A percentile compares a stretch with the other conserved stretches of the same genome.
These are phyloP conservation scores for Pleurotus giganteus DNA, from an alignment of 768 basidiomycete genomes.

Conservation along the genomic window DNA sequence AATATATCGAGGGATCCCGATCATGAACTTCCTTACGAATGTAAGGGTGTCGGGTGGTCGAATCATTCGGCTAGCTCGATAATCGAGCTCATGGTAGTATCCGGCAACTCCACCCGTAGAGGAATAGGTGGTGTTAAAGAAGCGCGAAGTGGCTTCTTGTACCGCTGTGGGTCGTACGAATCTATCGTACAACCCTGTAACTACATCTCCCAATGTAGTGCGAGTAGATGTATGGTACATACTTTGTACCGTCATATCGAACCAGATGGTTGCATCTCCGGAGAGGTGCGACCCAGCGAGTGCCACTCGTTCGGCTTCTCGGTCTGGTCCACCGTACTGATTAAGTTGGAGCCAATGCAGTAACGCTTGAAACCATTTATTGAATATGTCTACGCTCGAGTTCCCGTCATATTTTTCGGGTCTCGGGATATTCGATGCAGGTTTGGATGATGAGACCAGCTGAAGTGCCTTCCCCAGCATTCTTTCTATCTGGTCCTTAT, in stretches of 20 bases:
- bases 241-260: not conserved
- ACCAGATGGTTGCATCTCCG: not conserved
- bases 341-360: not conserved
- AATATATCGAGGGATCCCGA: not conserved
- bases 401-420: not conserved
- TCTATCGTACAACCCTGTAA: not conserved
- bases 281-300: not conserved
- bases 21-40: not conserved
- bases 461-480: too few species aligned
- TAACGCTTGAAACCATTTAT: not conserved
- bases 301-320: not conserved
- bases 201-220: not conserved
- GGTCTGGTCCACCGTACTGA: not conserved
- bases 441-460: too few species aligned
- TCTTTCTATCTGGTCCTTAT: too few species aligned
- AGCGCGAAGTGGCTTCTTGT: not conserved
- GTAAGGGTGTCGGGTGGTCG: not conserved
- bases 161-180: not conserved
- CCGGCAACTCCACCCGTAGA: not conserved
- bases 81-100: not conserved
- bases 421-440: not conserved
- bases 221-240: too few species aligned
- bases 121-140: not conserved
- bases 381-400: not conserved
- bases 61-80: not conserved